Conservation (phyloP, 495 filamentous ascomycete genomes). For the Amniculicola lignicola region DNA sequence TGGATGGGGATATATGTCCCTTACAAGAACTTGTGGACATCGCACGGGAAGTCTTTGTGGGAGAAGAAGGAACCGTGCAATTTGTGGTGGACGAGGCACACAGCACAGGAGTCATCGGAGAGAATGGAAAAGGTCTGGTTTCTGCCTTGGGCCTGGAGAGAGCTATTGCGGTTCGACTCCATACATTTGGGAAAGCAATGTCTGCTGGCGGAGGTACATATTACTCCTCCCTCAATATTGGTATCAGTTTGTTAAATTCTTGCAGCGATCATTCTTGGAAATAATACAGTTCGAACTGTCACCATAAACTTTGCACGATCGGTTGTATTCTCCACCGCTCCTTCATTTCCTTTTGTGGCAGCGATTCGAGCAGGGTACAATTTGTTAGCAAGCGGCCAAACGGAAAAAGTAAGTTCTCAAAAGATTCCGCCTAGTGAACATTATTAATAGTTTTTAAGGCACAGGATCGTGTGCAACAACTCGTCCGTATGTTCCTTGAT, state of each 20-base stretch:
- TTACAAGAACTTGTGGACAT: constrained; percentile 50
- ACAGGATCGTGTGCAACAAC: not conserved
- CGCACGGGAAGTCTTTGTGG: constrained; percentile 54
- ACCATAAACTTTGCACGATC: constrained; percentile 59
- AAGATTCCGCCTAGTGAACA: not conserved
- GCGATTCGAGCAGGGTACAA: constrained; percentile 50
- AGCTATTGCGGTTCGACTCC: not conserved
- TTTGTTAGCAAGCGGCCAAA: constrained; percentile 24
- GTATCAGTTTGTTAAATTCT: not conserved
- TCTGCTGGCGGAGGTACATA: constrained; percentile 1
- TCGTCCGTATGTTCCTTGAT: not conserved
- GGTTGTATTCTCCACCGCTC: constrained; percentile 58
- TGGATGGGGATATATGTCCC: constrained; percentile 31
- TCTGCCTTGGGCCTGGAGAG: constrained; percentile 1
- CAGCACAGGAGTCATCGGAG: constrained; percentile 4
- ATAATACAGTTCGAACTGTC: not conserved
- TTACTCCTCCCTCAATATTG: not conserved
- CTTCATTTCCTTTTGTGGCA: constrained; percentile 52
- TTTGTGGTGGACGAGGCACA: constrained; percentile 21
- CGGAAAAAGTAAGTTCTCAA: not conserved
- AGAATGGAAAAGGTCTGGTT: not conserved
- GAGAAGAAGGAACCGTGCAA: constrained; percentile 15
- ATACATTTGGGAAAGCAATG: constrained; percentile 11
- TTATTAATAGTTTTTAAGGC: not conserved
- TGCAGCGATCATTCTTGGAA: constrained; percentile 9